Conservation (phyloP, 805 yeast species). For the Ogataea pilisensis region DNA sequence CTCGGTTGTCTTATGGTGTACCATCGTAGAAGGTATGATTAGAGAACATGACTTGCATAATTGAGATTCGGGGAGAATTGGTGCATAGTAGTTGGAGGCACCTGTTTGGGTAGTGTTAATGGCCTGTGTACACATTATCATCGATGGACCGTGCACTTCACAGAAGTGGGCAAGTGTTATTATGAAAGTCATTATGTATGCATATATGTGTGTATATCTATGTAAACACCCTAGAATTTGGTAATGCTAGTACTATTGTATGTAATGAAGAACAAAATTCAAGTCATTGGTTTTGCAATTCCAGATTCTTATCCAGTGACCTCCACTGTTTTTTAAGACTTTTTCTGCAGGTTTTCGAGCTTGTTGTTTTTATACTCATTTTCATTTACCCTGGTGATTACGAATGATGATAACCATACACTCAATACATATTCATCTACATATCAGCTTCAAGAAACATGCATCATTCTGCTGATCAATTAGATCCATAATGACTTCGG, state of each 20-base stretch:
- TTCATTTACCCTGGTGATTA: no score
- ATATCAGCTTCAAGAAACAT: not conserved
- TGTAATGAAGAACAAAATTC: no score
- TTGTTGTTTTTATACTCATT: no score
- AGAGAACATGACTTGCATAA: conserved; percentile 59
- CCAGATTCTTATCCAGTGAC: no score
- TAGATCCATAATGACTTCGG: conserved; percentile 15
- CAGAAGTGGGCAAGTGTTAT: conserved; percentile 69
- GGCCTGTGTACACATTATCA: conserved; percentile 58
- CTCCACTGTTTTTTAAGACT: no score
- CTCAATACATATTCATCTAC: no score
- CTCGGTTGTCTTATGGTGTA: conserved; percentile 11
- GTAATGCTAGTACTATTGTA: no score
- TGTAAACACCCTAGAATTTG: no score
- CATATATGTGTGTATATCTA: no score
- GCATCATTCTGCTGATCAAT: not conserved
- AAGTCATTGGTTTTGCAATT: no score
- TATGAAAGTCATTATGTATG: conserved; percentile 38
- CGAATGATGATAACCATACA: no score
- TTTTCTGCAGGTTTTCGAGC: no score
- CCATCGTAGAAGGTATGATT: conserved; percentile 38
- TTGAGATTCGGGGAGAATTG: conserved; percentile 33
- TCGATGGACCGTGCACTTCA: conserved; percentile 72
- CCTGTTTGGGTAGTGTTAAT: conserved; percentile 16
- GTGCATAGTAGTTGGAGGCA: conserved; percentile 33